These are phyloP conservation scores for Alloteropsis semialata DNA, from an alignment of 176 grass and related monocot genomes.

Conservation along the genomic window DNA sequence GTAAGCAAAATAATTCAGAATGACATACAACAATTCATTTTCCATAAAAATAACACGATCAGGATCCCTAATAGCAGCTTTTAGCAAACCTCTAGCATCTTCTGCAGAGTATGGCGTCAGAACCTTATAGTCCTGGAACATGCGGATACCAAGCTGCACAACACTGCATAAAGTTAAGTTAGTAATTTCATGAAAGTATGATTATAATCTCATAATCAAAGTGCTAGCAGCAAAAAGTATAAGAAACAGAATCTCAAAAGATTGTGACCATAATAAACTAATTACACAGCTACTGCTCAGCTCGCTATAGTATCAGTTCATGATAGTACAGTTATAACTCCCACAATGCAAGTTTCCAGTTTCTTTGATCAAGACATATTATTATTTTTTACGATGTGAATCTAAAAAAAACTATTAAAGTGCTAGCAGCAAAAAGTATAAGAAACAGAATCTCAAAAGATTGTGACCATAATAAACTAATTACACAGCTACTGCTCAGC, in stretches of 20 bases:
- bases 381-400: too few species aligned
- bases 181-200: not conserved
- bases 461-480: not conserved
- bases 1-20: constrained; percentile 15
- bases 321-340: not conserved
- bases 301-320: not conserved
- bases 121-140: constrained; percentile 91
- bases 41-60: constrained; percentile 97
- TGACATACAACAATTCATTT: constrained; percentile 87
- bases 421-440: not conserved
- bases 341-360: not conserved
- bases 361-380: not conserved
- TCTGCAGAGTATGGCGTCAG: constrained; percentile 84
- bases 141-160: constrained; percentile 96
- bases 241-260: not conserved
- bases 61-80: constrained; percentile 95
- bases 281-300: not conserved
- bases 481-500: not conserved
- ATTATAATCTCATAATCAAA: not conserved
- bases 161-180: constrained; percentile 62
- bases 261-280: not conserved
- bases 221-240: not conserved
- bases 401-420: too few species aligned
- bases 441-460: not conserved
- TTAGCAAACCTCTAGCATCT: constrained; percentile 94